Evolutionary conservation across 352 stramenopile species (phyloP).

Genomic region (Phytophthora rubi): DNA sequence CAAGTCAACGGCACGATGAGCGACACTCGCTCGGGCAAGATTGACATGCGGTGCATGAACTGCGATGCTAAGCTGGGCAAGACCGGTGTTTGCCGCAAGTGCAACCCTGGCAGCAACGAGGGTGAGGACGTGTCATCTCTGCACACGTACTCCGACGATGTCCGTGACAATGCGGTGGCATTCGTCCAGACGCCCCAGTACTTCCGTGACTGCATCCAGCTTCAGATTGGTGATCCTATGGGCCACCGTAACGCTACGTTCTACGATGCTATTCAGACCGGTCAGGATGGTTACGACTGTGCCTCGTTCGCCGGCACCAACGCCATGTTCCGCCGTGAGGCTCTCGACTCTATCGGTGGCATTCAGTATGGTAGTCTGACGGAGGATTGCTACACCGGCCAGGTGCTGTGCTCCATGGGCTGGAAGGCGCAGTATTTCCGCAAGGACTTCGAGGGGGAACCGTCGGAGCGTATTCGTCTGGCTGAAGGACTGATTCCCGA

Average conservation of each 20-base stretch:
- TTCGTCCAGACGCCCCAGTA: constrained; percentile 89
- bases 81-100: constrained; percentile 76
- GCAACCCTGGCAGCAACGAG: constrained; percentile 58
- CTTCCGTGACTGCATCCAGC: constrained; percentile 85
- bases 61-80: constrained; percentile 80
- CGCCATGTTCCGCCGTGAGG: constrained; percentile 83
- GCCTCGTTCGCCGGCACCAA: constrained; percentile 87
- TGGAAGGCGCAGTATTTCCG: constrained; percentile 90
- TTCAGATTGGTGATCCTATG: constrained; percentile 83
- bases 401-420: constrained; percentile 78
- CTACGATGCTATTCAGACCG: constrained; percentile 87
- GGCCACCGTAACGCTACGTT: constrained; percentile 87
- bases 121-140: constrained; percentile 65
- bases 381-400: constrained; percentile 86
- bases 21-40: constrained; percentile 70
- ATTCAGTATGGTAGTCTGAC: constrained; percentile 90
- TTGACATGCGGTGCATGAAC: constrained; percentile 77
- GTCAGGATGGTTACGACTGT: constrained; percentile 87
- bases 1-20: constrained; percentile 85
- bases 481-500: constrained; percentile 80
- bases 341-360: constrained; percentile 85
- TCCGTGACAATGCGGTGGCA: constrained; percentile 75
- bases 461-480: constrained; percentile 76
- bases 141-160: constrained; percentile 82
- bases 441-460: constrained; percentile 87